Evolutionary conservation across 2,329 filamentous ascomycete species (phyloP).

Genomic region (Colletotrichum brevisporum): DNA sequence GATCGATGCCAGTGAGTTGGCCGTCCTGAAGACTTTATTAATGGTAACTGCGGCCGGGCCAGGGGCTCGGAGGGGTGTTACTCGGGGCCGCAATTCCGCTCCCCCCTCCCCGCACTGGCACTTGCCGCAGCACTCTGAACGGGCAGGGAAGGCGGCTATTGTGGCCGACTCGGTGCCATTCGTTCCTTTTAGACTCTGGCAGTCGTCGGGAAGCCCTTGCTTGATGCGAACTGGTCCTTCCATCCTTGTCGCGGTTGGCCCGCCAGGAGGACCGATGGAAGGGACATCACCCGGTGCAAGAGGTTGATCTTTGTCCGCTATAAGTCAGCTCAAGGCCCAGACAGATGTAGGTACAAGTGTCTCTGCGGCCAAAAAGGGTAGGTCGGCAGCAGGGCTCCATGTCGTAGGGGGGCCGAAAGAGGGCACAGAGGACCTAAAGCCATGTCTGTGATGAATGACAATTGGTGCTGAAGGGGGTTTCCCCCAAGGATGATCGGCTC

Average conservation of each 20-base stretch:
- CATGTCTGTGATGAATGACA: constrained; percentile 1
- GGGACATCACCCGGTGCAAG: too few species aligned
- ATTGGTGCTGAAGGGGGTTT: neutral
- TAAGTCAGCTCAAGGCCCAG: too few species aligned
- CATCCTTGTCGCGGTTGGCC: neutral
- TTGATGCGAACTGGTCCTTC: neutral
- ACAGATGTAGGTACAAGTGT: neutral
- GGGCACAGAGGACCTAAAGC: neutral
- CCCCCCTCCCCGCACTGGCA: constrained; percentile 15
- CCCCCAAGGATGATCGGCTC: constrained; percentile 14
- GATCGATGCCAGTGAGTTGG: neutral
- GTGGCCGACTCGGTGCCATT: constrained; percentile 4
- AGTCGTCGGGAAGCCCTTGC: neutral
- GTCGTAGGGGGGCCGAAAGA: constrained; percentile 10
- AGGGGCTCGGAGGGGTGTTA: constrained; percentile 4
- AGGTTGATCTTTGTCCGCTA: too few species aligned
- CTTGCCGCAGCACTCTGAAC: constrained; percentile 4
- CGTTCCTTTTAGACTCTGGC: neutral
- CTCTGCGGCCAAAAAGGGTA: constrained; percentile 2
- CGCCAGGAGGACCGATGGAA: neutral
- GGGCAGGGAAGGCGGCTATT: neutral
- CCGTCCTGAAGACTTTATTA: constrained; percentile 6
- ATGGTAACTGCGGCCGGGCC: neutral
- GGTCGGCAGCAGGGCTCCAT: constrained; percentile 6
- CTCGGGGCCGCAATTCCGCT: constrained; percentile 2